Percentiles rank a stretch among this genome's conserved stretches.
These are phyloP conservation scores for Pichia nakasei DNA, from an alignment of 805 yeast species.

Conservation along the genomic window DNA sequence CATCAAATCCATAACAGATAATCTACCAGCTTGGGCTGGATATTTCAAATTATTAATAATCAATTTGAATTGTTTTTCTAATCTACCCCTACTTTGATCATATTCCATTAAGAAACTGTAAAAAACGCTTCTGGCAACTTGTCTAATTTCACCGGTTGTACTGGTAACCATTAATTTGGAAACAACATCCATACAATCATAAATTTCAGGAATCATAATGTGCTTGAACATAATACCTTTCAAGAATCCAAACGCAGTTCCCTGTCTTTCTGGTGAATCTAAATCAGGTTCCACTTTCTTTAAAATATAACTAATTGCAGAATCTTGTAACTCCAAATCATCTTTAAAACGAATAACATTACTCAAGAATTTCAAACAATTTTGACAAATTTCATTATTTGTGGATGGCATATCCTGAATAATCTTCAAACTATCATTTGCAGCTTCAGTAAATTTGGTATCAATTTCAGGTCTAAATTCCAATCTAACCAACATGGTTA, in stretches of 20 bases:
- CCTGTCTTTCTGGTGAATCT: constrained; percentile 83
- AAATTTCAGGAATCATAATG: constrained; percentile 75
- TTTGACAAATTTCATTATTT: constrained; percentile 70
- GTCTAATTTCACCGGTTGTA: constrained; percentile 74
- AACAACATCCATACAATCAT: constrained; percentile 77
- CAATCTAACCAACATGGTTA: constrained; percentile 51
- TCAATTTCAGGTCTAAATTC: constrained; percentile 51
- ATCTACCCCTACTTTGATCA: constrained; percentile 82
- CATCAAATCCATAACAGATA: constrained; percentile 83
- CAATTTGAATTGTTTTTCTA: constrained; percentile 75
- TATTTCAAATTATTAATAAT: constrained; percentile 75
- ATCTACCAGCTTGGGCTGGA: constrained; percentile 79
- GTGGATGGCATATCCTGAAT: constrained; percentile 73
- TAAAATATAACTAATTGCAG: constrained; percentile 66
- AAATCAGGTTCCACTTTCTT: constrained; percentile 74
- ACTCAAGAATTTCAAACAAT: constrained; percentile 65
- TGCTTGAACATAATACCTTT: constrained; percentile 70
- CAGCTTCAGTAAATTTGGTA: constrained; percentile 45
- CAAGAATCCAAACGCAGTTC: constrained; percentile 77
- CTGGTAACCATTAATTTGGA: constrained; percentile 83
- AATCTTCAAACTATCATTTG: constrained; percentile 51
- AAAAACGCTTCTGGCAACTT: constrained; percentile 73
- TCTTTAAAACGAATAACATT: constrained; percentile 61
- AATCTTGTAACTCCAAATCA: constrained; percentile 55
- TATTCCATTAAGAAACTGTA: constrained; percentile 86